Evolutionary conservation across 495 filamentous ascomycete species (phyloP), one percentile per base, ranked within the genome.

Genomic region (Penicillium pulvis): DNA sequence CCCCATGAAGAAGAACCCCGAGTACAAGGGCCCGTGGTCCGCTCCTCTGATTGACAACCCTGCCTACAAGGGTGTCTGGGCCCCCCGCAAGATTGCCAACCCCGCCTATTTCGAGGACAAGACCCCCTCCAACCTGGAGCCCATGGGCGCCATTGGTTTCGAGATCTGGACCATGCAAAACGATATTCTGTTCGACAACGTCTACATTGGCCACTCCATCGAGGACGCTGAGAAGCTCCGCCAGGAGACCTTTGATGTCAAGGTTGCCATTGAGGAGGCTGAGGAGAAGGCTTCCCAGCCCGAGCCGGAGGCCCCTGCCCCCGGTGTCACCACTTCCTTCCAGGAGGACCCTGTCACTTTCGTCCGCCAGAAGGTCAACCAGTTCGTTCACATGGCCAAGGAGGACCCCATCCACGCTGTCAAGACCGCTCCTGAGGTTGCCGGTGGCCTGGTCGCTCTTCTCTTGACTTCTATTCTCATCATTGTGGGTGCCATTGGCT

Each of bases 161-260:
- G 95, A 98, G 78, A 90, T 98, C 79, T 98, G 94, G 94, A 98
- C 95, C 66, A 98, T 98, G 94, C 94, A 97, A 72, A 95, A 87
- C 75, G 90, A 97, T 74, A 97, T 98, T 62, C 87, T 97, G 65
- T 99, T 99, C 69, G 92, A 98, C 86, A 99, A 99, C 87, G 92
- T 99, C 84, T 99, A 98, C 85, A 89, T 99, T 76, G 95, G 95
- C 62, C 95, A 99, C 87, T 99, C 95, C 45, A 75, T 91, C 64
- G 91, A 90, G 71, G 95, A 99, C 64, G 95, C 95, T 58, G 86
- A 88, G 75, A 89, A 92, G 79, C 81, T 99, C 63, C 88, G 93
- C 73, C 77, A 90, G 50, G 90, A 96, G 82, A 94, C 91, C 61
- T 99, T 93, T 78, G 90, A 92, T 74, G 78, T 93, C 77, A 99